phyloP scores from a whole-genome alignment of 1,139 yeast genomes.

The Candida albicans region DNA sequence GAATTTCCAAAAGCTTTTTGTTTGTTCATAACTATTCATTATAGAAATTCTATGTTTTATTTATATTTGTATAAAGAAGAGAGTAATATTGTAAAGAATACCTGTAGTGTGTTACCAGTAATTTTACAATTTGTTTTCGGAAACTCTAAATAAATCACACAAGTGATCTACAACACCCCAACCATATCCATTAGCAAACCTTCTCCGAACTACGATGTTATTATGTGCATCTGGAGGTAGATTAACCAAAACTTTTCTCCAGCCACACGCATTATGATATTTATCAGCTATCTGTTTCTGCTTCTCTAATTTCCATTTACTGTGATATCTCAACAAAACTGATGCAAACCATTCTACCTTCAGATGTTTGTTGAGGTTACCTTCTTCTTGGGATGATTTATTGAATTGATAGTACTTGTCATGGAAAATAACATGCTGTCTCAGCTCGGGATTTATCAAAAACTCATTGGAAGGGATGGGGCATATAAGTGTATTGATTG shows the following conservation, averaged over 20 bases:
- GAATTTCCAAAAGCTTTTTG: no score
- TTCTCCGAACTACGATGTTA: conserved; percentile 82
- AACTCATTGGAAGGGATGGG: conserved; percentile 42
- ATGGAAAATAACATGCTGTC: conserved; percentile 69
- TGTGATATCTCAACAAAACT: conserved; percentile 18
- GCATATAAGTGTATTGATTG: conserved; percentile 40
- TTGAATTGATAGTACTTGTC: conserved; percentile 70
- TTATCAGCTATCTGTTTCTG: conserved; percentile 78
- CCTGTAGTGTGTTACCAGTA: no score
- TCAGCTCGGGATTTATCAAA: conserved; percentile 36
- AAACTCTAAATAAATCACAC: conserved; percentile 15
- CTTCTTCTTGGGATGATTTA: conserved; percentile 51
- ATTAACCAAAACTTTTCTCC: conserved; percentile 90
- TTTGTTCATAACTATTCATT: no score
- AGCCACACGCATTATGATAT: conserved; percentile 75
- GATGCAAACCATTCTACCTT: conserved; percentile 12
- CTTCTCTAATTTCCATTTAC: conserved; percentile 47
- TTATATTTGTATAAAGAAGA: neutral
- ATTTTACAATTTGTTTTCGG: conserved; percentile 8
- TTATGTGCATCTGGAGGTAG: conserved; percentile 95
- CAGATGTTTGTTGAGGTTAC: conserved; percentile 6
- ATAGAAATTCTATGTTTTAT: neutral
- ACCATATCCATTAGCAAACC: conserved; percentile 92
- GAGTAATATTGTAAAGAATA: neutral
- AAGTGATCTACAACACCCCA: conserved; percentile 80